Percentiles rank a stretch among this genome's conserved stretches.
Evolutionary conservation across 306 rosid species (phyloP).

Genomic region (Astragalus membranaceus): DNA sequence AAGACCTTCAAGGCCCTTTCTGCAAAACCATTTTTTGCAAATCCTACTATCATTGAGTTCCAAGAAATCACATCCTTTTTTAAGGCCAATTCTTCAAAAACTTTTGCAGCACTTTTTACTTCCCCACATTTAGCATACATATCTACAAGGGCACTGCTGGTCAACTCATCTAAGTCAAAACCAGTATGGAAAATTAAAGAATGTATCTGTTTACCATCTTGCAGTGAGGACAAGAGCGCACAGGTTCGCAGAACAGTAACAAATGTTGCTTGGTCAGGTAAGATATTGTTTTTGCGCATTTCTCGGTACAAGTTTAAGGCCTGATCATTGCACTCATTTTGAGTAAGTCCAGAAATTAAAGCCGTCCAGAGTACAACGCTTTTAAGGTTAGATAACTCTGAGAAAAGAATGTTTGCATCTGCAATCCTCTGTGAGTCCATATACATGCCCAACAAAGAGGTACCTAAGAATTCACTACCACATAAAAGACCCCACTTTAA

Average conservation of each 20-base stretch:
- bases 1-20: slow-evolving; percentile 51
- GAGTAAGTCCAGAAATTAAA: slow-evolving; percentile 58
- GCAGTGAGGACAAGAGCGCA: slow-evolving; percentile 55
- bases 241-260: slow-evolving; percentile 63
- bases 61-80: slow-evolving; percentile 64
- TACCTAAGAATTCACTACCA: slow-evolving; percentile 53
- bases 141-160: slow-evolving; percentile 66
- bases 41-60: slow-evolving; percentile 86
- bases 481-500: slow-evolving; percentile 50
- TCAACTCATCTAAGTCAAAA: slow-evolving; percentile 63
- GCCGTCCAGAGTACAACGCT: slow-evolving; percentile 58
- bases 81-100: slow-evolving; percentile 51
- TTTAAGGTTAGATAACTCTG: slow-evolving; percentile 51
- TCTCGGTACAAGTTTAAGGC: slow-evolving; percentile 48
- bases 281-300: slow-evolving; percentile 50
- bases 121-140: slow-evolving; percentile 92
- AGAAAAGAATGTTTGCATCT: slow-evolving; percentile 58
- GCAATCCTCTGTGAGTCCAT: slow-evolving; percentile 43
- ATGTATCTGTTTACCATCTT: slow-evolving; percentile 57
- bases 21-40: slow-evolving; percentile 75
- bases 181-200: slow-evolving; percentile 62
- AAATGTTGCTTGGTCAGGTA: slow-evolving; percentile 83
- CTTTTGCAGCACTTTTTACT: slow-evolving; percentile 43
- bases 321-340: slow-evolving; percentile 46
- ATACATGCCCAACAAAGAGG: slow-evolving; percentile 66